Evolutionary conservation across 306 rosid species (phyloP), one percentile per base, ranked within the genome.

Genomic region (Lablab purpureus): DNA sequence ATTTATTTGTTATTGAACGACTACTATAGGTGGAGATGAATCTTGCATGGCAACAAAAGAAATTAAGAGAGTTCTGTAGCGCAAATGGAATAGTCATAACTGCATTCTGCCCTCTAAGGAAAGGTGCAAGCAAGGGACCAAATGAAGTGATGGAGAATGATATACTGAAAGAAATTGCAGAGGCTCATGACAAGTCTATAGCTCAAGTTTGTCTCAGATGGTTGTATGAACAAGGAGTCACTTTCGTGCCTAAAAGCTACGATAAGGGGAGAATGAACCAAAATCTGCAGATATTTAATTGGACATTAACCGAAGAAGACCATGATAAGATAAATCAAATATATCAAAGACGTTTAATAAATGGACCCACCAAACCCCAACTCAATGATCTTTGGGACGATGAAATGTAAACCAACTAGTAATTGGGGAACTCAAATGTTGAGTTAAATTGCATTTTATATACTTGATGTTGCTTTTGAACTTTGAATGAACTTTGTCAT

Each of bases 11-110:
- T 40, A 40, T 10, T 40, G 0, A 40, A 40, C 45, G 5, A 32
- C 36, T 37, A 13, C 4, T 1, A 14, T 84, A 90, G 95, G 96
- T 91, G 80, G 96, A 91, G 81, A 77, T 91, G 91, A 87, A 82
- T 73, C 88, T 88, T 3, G 80, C 87, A 7, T 91, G 96, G 96
- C 93, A 91, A 30, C 96, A 89, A 51, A 85, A 85, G 85, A 81
- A 83, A 34, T 85, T 91, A 0, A 76, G 87, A 65, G 87, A 84
- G 23, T 89, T 82, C 36, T 91, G 96, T 87, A 82, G 25, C 0
- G 79, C 36, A 3, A 87, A 86, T 30, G 88, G 90, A 1, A 72
- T 91, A 54, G 55, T 86, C 0, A 50, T 91, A 25, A 89, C 91
- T 1, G 96, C 93, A 0, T 91, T 25, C 49, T 91, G 90, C 1